Percentiles rank a stretch among this genome's conserved stretches.
These are phyloP conservation scores for Noccaea caerulescens DNA, from an alignment of 345 rosid genomes.

Conservation along the genomic window DNA sequence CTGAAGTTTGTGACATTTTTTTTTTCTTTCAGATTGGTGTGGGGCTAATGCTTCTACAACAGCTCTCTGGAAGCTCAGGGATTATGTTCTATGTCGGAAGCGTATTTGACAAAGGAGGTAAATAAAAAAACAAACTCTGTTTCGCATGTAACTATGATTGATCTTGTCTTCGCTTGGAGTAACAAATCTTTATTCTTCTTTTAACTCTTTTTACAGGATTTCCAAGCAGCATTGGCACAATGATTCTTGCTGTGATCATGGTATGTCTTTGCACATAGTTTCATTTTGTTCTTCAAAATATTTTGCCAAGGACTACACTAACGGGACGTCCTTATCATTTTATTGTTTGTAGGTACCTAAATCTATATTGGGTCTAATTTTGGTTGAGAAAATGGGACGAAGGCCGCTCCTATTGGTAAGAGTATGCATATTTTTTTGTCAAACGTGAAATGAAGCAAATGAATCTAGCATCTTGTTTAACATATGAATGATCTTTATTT, in stretches of 20 bases:
- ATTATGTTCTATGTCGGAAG: slow-evolving; percentile 45
- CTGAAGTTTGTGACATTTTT: slow-evolving; percentile 38
- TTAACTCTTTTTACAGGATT: slow-evolving; percentile 41
- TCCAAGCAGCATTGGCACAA: slow-evolving; percentile 48
- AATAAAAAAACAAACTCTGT: slow-evolving; percentile 15
- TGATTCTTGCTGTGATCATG: slow-evolving; percentile 48
- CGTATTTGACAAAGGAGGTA: slow-evolving; percentile 56
- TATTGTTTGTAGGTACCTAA: slow-evolving; percentile 42
- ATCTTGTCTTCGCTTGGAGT: slow-evolving; percentile 8
- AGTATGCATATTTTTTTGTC: not conserved
- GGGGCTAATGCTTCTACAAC: slow-evolving; percentile 58
- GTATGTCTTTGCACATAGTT: slow-evolving; percentile 36
- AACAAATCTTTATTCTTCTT: slow-evolving; percentile 1
- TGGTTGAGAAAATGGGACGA: slow-evolving; percentile 58
- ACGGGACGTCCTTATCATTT: not conserved
- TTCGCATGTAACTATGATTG: not conserved
- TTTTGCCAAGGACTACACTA: not conserved
- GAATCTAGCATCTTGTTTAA: slow-evolving; percentile 13
- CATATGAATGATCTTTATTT: slow-evolving; percentile 9
- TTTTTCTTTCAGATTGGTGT: slow-evolving; percentile 49
- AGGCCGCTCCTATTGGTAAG: slow-evolving; percentile 54
- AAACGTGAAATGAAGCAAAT: slow-evolving; percentile 4
- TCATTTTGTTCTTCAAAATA: not conserved
- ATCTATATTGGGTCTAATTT: slow-evolving; percentile 30
- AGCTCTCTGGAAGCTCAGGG: slow-evolving; percentile 50